Evolutionary conservation across 202 grass and related monocot species (phyloP).

Genomic region (Cymbopogon flexuosus): DNA sequence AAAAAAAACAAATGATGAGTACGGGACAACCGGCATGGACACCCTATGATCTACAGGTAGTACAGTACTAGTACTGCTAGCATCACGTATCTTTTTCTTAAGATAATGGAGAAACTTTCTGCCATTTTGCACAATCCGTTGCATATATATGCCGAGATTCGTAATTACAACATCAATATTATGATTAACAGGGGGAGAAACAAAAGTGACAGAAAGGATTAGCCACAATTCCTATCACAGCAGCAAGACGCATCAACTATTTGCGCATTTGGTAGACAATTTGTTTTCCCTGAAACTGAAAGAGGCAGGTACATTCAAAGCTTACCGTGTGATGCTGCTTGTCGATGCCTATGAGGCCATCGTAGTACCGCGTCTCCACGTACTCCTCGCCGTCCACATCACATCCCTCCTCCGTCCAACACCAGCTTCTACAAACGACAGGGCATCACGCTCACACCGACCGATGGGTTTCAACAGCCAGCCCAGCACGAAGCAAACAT

Average conservation of each 20-base stretch:
- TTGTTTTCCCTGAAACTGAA: too few relatives aligned
- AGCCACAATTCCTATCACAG: neutral
- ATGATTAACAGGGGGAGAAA: neutral
- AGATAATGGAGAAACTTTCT: neutral
- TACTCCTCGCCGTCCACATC: conserved; percentile 51
- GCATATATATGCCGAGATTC: neutral
- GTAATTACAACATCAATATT: neutral
- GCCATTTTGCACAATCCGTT: neutral
- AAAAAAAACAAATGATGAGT: too few relatives aligned
- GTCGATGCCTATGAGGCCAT: conserved; percentile 67
- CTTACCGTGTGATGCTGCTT: conserved; percentile 88
- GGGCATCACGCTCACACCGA: conserved; percentile 18
- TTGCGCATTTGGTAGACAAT: too few relatives aligned
- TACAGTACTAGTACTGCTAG: neutral
- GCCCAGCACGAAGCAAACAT: neutral
- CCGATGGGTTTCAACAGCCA: neutral
- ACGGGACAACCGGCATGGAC: too few relatives aligned
- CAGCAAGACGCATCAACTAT: neutral
- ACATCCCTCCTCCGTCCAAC: conserved; percentile 48
- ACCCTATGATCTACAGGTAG: too few relatives aligned
- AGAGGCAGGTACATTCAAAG: neutral
- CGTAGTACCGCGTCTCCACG: conserved; percentile 75
- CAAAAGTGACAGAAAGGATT: neutral
- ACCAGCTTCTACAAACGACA: conserved; percentile 58
- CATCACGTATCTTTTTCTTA: neutral